Percentiles rank a stretch among this genome's conserved stretches.
phyloP scores from a whole-genome alignment of 805 yeast genomes.

The Cyberlindnera samutprakarnensis region DNA sequence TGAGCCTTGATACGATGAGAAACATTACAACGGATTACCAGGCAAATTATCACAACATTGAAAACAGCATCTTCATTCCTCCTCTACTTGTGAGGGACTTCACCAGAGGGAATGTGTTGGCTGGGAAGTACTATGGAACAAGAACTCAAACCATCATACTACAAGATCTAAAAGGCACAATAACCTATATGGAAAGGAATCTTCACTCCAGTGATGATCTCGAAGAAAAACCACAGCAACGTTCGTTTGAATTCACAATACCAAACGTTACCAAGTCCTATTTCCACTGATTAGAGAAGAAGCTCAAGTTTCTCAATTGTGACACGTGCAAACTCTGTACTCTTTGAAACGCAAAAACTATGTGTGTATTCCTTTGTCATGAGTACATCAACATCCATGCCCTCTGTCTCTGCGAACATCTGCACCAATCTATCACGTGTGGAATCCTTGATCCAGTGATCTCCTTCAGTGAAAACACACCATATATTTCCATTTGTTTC shows the following conservation, averaged over 20 bases:
- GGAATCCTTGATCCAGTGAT: constrained; percentile 55
- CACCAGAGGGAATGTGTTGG: constrained; percentile 25
- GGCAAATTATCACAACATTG: constrained; percentile 35
- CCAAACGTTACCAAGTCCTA: background rate
- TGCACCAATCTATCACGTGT: constrained; percentile 38
- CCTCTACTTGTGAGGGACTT: constrained; percentile 37
- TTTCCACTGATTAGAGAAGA: no score
- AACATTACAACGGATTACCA: constrained; percentile 23
- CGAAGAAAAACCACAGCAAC: constrained; percentile 17
- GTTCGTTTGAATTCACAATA: constrained; percentile 14
- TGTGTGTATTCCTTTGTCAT: constrained; percentile 38
- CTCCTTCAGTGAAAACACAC: constrained; percentile 50
- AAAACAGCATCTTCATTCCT: constrained; percentile 64
- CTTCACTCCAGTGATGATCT: constrained; percentile 42
- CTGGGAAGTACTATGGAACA: constrained; percentile 72
- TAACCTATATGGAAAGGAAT: constrained; percentile 57
- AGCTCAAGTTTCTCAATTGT: constrained; percentile 21
- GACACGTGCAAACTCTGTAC: constrained; percentile 36
- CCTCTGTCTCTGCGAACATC: constrained; percentile 24
- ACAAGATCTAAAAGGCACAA: constrained; percentile 40
- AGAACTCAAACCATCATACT: constrained; percentile 77
- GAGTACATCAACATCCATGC: constrained; percentile 23
- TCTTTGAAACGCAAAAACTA: constrained; percentile 54
- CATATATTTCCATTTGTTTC: constrained; percentile 29
- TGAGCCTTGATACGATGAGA: constrained; percentile 38